Conservation (phyloP, 2,329 filamentous ascomycete species). For the Raffaelea albimanens region DNA sequence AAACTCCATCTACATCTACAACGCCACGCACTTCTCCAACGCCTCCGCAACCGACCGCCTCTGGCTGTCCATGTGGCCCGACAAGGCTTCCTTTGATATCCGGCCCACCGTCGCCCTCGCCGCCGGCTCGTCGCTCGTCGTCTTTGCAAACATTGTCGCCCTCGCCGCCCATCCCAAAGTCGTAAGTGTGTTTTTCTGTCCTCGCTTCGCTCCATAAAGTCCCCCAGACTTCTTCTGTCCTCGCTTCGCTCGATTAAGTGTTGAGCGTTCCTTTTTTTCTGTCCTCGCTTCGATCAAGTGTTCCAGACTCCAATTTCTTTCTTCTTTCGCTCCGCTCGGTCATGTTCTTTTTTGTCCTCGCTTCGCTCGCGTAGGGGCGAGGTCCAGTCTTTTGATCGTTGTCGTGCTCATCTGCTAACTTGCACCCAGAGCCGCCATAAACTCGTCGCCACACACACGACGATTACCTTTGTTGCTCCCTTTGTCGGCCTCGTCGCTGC, state of each 20-base stretch:
- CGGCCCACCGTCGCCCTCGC: conserved; percentile 47
- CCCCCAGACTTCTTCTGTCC: neutral
- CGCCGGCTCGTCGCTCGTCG: conserved; percentile 38
- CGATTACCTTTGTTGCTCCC: conserved; percentile 29
- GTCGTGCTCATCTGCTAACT: conserved; percentile 1
- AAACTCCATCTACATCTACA: conserved; percentile 45
- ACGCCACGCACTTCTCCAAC: conserved; percentile 39
- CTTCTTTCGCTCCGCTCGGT: neutral
- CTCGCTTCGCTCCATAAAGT: neutral
- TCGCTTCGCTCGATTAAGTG: neutral
- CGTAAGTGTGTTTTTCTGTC: conserved; percentile 29
- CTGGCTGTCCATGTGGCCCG: conserved; percentile 46
- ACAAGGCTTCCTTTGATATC: conserved; percentile 38
- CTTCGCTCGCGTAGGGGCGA: neutral
- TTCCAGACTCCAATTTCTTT: too few relatives aligned
- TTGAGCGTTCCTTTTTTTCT: too few relatives aligned
- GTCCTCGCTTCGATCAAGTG: neutral
- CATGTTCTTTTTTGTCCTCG: neutral
- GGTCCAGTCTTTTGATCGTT: neutral
- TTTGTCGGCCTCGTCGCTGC: conserved; percentile 34
- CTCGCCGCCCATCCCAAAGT: conserved; percentile 37
- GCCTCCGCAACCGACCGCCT: conserved; percentile 22
- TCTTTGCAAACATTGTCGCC: conserved; percentile 36
- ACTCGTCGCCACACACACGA: conserved; percentile 22
- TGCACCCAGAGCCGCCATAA: conserved; percentile 26